Base-by-base conservation (phyloP, 2,329 filamentous ascomycete genomes). In the Trichoderma sp. region DNA sequence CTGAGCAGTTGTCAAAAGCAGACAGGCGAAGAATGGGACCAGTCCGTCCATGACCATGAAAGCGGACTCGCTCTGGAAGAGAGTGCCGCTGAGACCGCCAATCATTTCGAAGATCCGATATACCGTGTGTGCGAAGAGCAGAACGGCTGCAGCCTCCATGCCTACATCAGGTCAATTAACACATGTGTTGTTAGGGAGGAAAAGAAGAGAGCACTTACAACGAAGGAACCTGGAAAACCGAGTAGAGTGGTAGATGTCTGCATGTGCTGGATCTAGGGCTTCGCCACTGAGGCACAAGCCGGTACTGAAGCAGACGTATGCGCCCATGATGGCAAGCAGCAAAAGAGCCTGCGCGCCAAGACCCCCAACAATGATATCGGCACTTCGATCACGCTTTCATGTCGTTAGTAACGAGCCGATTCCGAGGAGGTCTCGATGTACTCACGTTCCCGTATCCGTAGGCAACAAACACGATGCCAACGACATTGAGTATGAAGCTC, bases 151-250 rank as follows among this genome's bases (percentile, higher is more conserved):
- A 5, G 75, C 34, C 64, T 82, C 78, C 54, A 78, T 69, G 43
- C 72, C 80, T 82, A 39, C 2, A 41, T 10, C n/a, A 34, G 28
- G 56, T 65, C 45, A 65, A 45, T 19, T 14, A 4, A n/a, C 17
- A 17, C 30, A 21, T 17, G 21, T 7, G 1, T 10, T 17, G 14
- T 39, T 3, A 3, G n/a, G 3, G 21, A 24, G 21, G 21, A 24
- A 3, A 19, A 26, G n/a, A 17, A 3, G n/a, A 4, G 47, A 47
- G 15, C 1, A 71, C 78, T 67, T 76, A 85, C 83, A 76, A 59
- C 79, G 68, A 4, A 84, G 71, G 48, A 82, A 82, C 4, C 72
- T 71, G 60, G 74, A 80, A 68, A 83, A 85, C 6, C 72, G 71
- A 0, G 70, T 63, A 1, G 81, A 81, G 9, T 73, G 74, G 68